phyloP scores from a whole-genome alignment of 2,329 filamentous ascomycete genomes.

The Verticillium albo-atrum region DNA sequence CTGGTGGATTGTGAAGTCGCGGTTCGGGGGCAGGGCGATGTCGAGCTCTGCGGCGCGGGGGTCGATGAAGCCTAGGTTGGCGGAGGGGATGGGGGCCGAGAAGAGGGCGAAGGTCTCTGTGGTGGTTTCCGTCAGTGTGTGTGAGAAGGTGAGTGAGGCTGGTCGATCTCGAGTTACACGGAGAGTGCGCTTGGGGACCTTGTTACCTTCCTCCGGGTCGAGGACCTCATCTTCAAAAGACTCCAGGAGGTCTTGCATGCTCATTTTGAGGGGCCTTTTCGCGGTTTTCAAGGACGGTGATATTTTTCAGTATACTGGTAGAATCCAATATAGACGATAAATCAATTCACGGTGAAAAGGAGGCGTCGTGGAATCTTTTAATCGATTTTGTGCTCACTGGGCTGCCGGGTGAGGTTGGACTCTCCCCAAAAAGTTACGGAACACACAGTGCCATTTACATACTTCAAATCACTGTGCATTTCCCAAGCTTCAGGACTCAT shows the following conservation, averaged over 20 bases:
- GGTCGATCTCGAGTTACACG: no score
- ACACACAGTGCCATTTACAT: background rate
- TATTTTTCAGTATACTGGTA: background rate
- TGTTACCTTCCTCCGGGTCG: constrained; percentile 44
- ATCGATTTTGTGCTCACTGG: no score
- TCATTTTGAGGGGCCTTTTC: background rate
- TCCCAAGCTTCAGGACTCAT: background rate
- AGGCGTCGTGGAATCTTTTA: no score
- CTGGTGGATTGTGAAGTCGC: constrained; percentile 73
- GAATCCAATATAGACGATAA: no score
- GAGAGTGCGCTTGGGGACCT: background rate
- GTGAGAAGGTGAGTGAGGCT: background rate
- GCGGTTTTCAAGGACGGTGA: no score
- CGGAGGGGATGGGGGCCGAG: constrained; percentile 67
- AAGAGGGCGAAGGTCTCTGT: constrained; percentile 87
- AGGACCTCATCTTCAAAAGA: constrained; percentile 38
- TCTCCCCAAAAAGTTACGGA: background rate
- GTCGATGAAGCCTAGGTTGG: constrained; percentile 82
- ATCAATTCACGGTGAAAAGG: no score
- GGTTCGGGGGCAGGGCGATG: constrained; percentile 35
- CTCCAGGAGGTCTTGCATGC: constrained; percentile 15
- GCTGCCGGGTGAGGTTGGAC: no score
- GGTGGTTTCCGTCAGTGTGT: background rate
- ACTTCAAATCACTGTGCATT: background rate
- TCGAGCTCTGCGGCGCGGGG: constrained; percentile 61